Percentiles rank a stretch among this genome's conserved stretches.
Evolutionary conservation across 23 red algal genomes (phyloP).

Genomic region (Gracilaria caudata): DNA sequence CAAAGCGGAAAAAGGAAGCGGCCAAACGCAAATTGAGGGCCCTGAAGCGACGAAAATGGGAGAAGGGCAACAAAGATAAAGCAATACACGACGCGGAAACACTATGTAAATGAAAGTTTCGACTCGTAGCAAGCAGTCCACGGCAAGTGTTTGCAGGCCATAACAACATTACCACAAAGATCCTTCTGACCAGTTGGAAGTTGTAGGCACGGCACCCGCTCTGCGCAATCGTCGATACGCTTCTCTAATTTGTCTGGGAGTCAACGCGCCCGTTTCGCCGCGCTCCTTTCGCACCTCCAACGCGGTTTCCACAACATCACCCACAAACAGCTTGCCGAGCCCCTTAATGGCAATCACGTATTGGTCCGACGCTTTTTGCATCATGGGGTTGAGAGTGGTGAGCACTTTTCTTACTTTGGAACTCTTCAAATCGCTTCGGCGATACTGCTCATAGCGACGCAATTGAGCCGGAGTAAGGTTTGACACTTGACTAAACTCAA

Average conservation of each 20-base stretch:
- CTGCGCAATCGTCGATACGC: conserved; percentile 58
- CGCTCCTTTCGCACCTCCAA: conserved; percentile 68
- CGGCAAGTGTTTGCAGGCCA: neutral
- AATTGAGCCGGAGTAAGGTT: conserved; percentile 52
- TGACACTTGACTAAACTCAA: conserved; percentile 67
- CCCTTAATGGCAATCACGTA: conserved; percentile 90
- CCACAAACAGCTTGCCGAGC: conserved; percentile 92
- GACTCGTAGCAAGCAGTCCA: neutral
- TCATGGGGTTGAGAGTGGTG: conserved; percentile 52
- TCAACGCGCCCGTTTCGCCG: conserved; percentile 72
- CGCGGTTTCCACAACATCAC: conserved; percentile 89
- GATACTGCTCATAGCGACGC: conserved; percentile 75
- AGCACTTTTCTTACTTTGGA: conserved; percentile 74
- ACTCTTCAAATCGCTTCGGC: conserved; percentile 79
- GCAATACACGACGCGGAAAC: neutral
- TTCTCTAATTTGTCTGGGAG: conserved; percentile 78
- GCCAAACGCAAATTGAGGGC: conserved; percentile 54
- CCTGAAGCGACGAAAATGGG: conserved; percentile 63
- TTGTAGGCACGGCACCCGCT: conserved; percentile 26
- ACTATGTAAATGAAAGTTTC: neutral
- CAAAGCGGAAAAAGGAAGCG: conserved; percentile 26
- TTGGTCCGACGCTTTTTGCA: conserved; percentile 68
- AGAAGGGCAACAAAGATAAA: conserved; percentile 5
- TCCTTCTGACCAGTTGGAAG: conserved; percentile 3
- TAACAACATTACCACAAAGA: neutral